Conservation (phyloP, 306 rosid genomes). For the Cucurbita pepo region DNA sequence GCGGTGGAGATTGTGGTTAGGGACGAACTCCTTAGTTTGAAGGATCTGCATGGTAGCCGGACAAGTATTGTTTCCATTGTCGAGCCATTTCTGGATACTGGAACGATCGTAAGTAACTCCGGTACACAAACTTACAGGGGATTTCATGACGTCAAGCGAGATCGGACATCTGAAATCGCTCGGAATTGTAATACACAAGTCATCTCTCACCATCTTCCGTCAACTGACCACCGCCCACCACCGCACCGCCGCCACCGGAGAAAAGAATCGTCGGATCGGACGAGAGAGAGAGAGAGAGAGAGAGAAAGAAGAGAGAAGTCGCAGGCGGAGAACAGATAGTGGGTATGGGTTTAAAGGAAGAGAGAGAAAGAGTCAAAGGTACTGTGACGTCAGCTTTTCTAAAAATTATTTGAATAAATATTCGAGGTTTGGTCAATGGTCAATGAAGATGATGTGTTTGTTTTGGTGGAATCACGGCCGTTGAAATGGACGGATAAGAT, state of each 20-base stretch:
- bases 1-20: constrained; percentile 66
- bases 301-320: background rate
- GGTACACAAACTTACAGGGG: constrained; percentile 89
- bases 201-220: constrained; percentile 53
- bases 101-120: constrained; percentile 95
- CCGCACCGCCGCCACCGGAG: background rate
- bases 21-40: constrained; percentile 54
- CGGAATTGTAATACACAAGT: constrained; percentile 52
- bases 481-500: background rate
- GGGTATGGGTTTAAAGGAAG: constrained; percentile 43
- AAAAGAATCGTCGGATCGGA: background rate
- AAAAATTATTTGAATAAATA: background rate
- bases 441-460: constrained; percentile 19
- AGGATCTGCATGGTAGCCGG: constrained; percentile 97
- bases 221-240: background rate
- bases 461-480: constrained; percentile 1
- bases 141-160: constrained; percentile 75
- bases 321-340: constrained; percentile 16
- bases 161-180: constrained; percentile 80
- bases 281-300: background rate
- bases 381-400: constrained; percentile 41
- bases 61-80: constrained; percentile 87
- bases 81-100: constrained; percentile 92
- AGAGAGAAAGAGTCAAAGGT: constrained; percentile 60
- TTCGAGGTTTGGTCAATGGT: constrained; percentile 23